These are phyloP conservation scores for Neophaeococcomyces aloes DNA, from an alignment of 2,329 filamentous ascomycete genomes.

Conservation along the genomic window DNA sequence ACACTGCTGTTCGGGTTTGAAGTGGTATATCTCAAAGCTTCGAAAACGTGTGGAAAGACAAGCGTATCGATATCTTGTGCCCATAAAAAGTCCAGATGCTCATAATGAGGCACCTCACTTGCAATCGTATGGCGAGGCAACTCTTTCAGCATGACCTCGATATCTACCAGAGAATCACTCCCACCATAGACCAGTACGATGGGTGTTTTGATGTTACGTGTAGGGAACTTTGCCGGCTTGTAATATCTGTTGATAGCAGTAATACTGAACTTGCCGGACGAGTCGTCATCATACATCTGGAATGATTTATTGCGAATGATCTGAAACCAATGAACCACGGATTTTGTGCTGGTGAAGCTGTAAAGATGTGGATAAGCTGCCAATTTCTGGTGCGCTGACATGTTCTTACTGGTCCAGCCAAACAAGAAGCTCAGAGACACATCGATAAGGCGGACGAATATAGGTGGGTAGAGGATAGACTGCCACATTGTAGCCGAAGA, in stretches of 20 bases:
- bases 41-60: constrained; percentile 85
- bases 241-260: constrained; percentile 71
- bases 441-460: constrained; percentile 84
- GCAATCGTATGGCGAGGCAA: constrained; percentile 75
- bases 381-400: constrained; percentile 76
- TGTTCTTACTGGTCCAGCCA: constrained; percentile 78
- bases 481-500: constrained; percentile 96
- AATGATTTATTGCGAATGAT: constrained; percentile 94
- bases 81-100: constrained; percentile 96
- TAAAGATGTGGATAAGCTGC: constrained; percentile 93
- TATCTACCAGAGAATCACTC: constrained; percentile 86
- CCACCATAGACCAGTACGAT: constrained; percentile 90
- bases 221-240: constrained; percentile 92
- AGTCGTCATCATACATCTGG: constrained; percentile 97
- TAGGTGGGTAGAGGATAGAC: constrained; percentile 83
- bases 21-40: constrained; percentile 64
- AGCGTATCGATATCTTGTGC: constrained; percentile 70
- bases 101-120: constrained; percentile 81
- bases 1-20: constrained; percentile 9
- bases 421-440: constrained; percentile 72
- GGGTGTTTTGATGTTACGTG: constrained; percentile 91
- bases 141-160: constrained; percentile 81
- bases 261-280: constrained; percentile 64
- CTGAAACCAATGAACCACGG: constrained; percentile 98
- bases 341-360: constrained; percentile 93